Evolutionary conservation across 78 protist species (phyloP), one percentile per base, ranked within the genome.

Genomic region (Creolimax fragrantissima): DNA sequence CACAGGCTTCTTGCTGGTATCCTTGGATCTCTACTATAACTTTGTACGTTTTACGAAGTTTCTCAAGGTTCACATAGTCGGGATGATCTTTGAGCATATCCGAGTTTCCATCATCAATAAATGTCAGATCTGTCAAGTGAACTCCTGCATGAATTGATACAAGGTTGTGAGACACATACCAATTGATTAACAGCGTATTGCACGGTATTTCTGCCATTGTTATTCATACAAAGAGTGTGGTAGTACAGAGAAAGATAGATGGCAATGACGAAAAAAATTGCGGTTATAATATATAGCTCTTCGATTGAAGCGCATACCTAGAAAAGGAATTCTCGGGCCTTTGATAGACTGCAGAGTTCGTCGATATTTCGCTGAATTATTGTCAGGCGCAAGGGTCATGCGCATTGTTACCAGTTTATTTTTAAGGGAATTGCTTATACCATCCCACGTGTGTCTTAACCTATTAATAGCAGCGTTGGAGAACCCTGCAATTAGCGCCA

Each of bases 81-180:
- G 7, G 42, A 11, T 24, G 7, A 4, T 88, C 93, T 86, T 93
- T 92, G 2, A 95, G 41, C 45, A 37, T 85, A 88, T 94, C 92
- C 58, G 93, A 88, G 81, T 84, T 94, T 42, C 97, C 97, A 41
- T 95, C 97, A 3, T 95, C 97, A 3, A 95, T 94, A 45, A 95
- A 95, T 3, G 97, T 95, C 67, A 95, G 93, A 58, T 95, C 94
- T 17, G 95, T 94, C 37, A 95, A 85, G 85, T 90, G 92, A 3
- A 95, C 86, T 0, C 86, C 86, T 83, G 86, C 35, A 83, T 24
- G 86, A 24, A 58, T 58, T 58, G 24, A 58, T 24, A 58, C 24
- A 17, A 58, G 74, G n/a, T n/a, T n/a, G n/a, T n/a, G n/a, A n/a
- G n/a, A n/a, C n/a, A n/a, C n/a, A n/a, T n/a, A n/a, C n/a, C n/a